A percentile compares a stretch with the other conserved stretches of the same genome.
These are phyloP conservation scores for Mycena olivaceomarginata DNA, from an alignment of 768 basidiomycete genomes.

Conservation along the genomic window DNA sequence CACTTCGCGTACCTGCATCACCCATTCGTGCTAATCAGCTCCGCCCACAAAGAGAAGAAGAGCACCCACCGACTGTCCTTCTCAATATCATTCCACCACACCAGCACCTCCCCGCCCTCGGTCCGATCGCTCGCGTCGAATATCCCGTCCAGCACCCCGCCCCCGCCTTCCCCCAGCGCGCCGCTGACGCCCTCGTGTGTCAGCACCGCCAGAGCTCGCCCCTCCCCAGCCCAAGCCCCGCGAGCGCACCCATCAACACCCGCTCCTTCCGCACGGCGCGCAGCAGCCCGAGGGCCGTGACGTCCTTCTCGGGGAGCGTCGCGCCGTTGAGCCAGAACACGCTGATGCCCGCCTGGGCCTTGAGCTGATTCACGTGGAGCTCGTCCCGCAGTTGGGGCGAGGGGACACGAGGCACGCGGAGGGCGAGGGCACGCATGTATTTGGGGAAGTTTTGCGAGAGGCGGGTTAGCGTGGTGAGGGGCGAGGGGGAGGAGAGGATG, in stretches of 20 bases:
- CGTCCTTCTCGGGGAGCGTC: constrained; percentile 73
- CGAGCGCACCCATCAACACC: constrained; percentile 73
- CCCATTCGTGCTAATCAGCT: too few relatives aligned
- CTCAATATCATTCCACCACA: constrained; percentile 96
- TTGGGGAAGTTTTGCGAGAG: constrained; percentile 78
- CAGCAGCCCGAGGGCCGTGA: constrained; percentile 84
- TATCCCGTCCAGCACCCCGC: constrained; percentile 78
- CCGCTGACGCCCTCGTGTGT: constrained; percentile 76
- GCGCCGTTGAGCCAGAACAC: constrained; percentile 91
- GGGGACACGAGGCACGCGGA: constrained; percentile 33
- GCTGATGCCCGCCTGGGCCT: constrained; percentile 71
- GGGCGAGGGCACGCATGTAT: neutral
- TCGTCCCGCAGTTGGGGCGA: constrained; percentile 67
- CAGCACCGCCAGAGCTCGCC: constrained; percentile 84
- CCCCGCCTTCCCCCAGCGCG: constrained; percentile 69
- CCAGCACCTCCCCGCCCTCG: constrained; percentile 84
- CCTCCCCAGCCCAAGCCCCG: constrained; percentile 76
- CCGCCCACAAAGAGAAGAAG: too few relatives aligned
- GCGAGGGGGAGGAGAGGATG: constrained; percentile 79
- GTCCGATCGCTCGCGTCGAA: constrained; percentile 93
- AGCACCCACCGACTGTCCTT: constrained; percentile 79
- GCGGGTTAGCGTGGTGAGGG: constrained; percentile 74
- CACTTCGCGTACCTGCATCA: constrained; percentile 69
- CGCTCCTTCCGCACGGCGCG: constrained; percentile 86
- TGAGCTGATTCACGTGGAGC: constrained; percentile 73